Evolutionary conservation across 768 basidiomycete genomes (phyloP), one percentile per base, ranked within the genome.

Genomic region (Neoboletus magnificus): DNA sequence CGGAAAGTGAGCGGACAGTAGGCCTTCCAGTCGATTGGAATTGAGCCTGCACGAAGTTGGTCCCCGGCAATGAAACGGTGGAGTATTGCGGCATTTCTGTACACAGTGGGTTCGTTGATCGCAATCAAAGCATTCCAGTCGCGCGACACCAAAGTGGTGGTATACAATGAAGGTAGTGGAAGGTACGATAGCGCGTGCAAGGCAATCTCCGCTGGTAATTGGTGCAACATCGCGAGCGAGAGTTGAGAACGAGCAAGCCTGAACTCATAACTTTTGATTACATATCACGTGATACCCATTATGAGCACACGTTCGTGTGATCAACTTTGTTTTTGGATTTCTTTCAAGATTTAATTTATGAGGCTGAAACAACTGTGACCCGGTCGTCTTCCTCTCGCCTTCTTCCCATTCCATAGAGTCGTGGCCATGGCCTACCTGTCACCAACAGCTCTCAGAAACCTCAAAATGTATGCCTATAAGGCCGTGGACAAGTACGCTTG

Each of bases 381-480:
- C 25, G 15, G 30, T 18, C 7, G 15, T 18, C n/a, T 37, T 30
- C 37, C 22, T 39, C 25, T 25, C 27, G 32, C 2, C 25, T 48
- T 30, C n/a, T 58, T 43, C 25, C 20, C 22, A 32, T 35, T 22
- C 3, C 35, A 4, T 23, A 36, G 48, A 58, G 49, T 36, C 22
- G 22, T n/a, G 16, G 23, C 45, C 36, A 87, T 89, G 87, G 75
- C 79, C 48, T 87, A 87, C 68, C 79, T 93, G 46, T 81, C 87
- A 4, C 74, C 75, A 48, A 69, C 78, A 16, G 85, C 87, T n/a
- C 80, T 93, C 23, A 79, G 82, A 60, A 89, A 90, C 50, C 77
- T 94, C 41, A 82, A 83, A 64, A 83, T 82, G 59, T 93, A 94
- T 69, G 74, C 84, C 52, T 93, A 93, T 68, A 89, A 85, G 62